Evolutionary conservation across 108 stramenopile species (phyloP).

Genomic region (Chaetoceros tenuissimus): DNA sequence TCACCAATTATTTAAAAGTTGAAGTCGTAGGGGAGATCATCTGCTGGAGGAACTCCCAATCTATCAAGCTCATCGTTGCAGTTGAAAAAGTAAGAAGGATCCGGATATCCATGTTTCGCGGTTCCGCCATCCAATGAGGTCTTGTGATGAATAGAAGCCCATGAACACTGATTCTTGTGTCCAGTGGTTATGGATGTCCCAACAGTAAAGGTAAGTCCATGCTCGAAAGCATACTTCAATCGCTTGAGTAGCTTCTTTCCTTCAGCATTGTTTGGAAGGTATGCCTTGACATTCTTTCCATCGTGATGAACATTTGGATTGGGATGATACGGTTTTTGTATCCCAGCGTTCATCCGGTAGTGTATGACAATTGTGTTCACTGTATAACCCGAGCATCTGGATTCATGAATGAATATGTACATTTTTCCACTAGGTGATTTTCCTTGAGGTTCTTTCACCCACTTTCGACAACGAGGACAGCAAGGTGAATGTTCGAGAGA

Average conservation of each 20-base stretch:
- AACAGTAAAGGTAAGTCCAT: conserved; percentile 42
- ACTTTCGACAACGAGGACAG: conserved; percentile 17
- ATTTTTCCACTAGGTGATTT: conserved; percentile 34
- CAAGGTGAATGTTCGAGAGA: conserved; percentile 3
- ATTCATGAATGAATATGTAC: conserved; percentile 3
- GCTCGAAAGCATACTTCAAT: conserved; percentile 36
- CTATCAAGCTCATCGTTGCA: conserved; percentile 33
- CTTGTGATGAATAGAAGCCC: conserved; percentile 56
- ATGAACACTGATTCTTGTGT: conserved; percentile 15
- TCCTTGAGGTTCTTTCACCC: conserved; percentile 18
- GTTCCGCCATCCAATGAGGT: conserved; percentile 22
- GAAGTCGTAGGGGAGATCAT: no score
- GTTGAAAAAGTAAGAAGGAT: conserved; percentile 30
- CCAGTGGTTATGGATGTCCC: conserved; percentile 41
- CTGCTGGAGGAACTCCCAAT: conserved; percentile 39
- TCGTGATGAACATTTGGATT: conserved; percentile 19
- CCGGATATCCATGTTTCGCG: conserved; percentile 55
- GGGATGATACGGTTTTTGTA: conserved; percentile 28
- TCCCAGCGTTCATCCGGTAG: no score
- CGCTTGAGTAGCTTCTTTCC: conserved; percentile 24
- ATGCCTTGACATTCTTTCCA: conserved; percentile 15
- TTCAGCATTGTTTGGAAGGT: conserved; percentile 21
- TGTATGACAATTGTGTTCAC: no score
- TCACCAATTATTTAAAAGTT: no score
- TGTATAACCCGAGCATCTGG: conserved; percentile 2